Conservation (phyloP, 2,329 filamentous ascomycete species). For the Colletotrichum sp. region DNA sequence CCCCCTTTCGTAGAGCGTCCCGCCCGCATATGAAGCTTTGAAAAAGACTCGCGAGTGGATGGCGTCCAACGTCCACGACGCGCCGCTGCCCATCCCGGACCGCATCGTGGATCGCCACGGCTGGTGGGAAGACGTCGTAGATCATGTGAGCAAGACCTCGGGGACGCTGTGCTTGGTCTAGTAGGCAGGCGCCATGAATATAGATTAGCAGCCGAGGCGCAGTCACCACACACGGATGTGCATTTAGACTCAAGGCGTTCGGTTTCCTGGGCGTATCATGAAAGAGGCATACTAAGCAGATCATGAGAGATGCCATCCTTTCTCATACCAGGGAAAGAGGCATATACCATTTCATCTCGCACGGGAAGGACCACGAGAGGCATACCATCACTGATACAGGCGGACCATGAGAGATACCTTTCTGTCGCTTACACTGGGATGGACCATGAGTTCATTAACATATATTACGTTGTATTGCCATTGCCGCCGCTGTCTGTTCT, state of each 20-base stretch:
- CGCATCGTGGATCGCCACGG: constrained; percentile 33
- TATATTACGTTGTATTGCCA: neutral
- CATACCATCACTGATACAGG: neutral
- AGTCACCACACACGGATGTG: neutral
- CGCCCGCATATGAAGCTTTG: constrained; percentile 39
- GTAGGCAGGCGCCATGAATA: neutral
- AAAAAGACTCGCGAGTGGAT: constrained; percentile 41
- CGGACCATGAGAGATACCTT: neutral
- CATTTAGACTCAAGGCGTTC: neutral
- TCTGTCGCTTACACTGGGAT: too few relatives aligned
- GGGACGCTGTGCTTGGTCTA: constrained; percentile 44
- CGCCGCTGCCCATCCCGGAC: constrained; percentile 20
- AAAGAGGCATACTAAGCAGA: neutral
- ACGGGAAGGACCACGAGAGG: too few relatives aligned
- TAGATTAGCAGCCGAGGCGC: neutral
- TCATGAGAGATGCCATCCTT: neutral
- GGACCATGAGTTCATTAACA: neutral
- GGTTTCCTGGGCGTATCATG: neutral
- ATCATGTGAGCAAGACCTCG: constrained; percentile 32
- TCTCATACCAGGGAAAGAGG: neutral
- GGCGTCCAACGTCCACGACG: constrained; percentile 25
- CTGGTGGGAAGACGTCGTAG: constrained; percentile 47
- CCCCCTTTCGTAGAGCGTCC: constrained; percentile 39
- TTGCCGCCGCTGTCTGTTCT: neutral
- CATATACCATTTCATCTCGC: neutral